Evolutionary conservation across 1,284 basidiomycete species (phyloP), one percentile per base, ranked within the genome.

Genomic region (Moesziomyces aphidis): DNA sequence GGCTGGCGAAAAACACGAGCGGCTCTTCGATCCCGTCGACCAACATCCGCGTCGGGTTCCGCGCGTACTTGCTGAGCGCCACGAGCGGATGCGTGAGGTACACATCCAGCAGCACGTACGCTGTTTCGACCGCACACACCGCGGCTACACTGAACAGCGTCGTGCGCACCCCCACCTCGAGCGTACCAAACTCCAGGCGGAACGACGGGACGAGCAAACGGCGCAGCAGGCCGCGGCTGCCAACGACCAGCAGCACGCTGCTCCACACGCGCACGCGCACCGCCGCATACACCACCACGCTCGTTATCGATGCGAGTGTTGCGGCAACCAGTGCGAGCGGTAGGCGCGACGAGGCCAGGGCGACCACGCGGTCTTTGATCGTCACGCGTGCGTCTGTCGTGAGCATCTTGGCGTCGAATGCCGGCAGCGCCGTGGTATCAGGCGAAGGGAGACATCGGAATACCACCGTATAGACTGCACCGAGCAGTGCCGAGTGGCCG

Each of bases 21-120:
- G 63, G 51, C 52, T 80, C 78, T 28, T 60, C 48, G 34, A 78
- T 54, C 10, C 78, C 78, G 28, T 67, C 75, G n/a, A 77, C 26
- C 9, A 80, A 55, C n/a, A 74, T 42, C 10, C 62, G 56, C 34
- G 64, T 77, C 6, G 74, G 69, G 24, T 73, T 65, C 50, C 64
- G 69, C 5, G 61, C 55, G 21, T 31, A 61, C 45, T 57, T 65
- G 56, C 72, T 61, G 24, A 77, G 52, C 3, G 67, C 36, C 17
- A 55, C 28, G 4, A 80, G 59, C 3, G 76, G 72, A 26, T 80
- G 78, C n/a, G 77, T 55, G 52, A 78, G 76, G 48, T 80, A 80
- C 42, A 78, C 70, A 50, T 80, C 76, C 31, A 80, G 56, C 4
- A 80, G 61, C 57, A 68, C 23, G n/a, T 72, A 65, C 9, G 73